A percentile compares a stretch with the other conserved stretches of the same genome.
Conservation (phyloP, 2,329 filamentous ascomycete species). For the Fusarium chaquense region DNA sequence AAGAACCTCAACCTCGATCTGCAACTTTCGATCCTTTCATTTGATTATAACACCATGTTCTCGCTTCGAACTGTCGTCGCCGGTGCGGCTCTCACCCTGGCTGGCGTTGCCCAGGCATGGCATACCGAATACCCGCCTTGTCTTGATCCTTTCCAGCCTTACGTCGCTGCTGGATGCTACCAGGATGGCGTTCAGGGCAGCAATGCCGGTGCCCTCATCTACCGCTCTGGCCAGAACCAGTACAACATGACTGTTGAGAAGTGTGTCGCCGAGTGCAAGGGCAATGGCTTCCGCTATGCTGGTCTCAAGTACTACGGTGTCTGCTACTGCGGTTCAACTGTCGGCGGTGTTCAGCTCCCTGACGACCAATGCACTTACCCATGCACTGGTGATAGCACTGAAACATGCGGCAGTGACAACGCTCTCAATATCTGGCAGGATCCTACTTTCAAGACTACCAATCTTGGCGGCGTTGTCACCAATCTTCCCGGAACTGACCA, state of each 20-base stretch:
- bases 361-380: constrained; percentile 69
- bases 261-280: constrained; percentile 64
- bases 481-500: constrained; percentile 53
- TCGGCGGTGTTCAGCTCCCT: constrained; percentile 64
- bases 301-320: constrained; percentile 64
- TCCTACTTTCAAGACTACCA: constrained; percentile 60
- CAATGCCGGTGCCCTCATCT: constrained; percentile 55
- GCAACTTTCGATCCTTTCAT: constrained; percentile 33
- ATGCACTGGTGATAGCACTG: constrained; percentile 60
- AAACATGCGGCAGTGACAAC: constrained; percentile 62
- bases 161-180: constrained; percentile 63
- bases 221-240: constrained; percentile 55
- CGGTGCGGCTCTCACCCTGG: constrained; percentile 55
- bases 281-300: constrained; percentile 64
- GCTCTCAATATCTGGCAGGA: constrained; percentile 63
- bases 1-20: constrained; percentile 20
- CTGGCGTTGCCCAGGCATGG: constrained; percentile 55
- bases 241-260: constrained; percentile 61
- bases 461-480: constrained; percentile 40
- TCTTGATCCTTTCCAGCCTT: constrained; percentile 59
- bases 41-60: constrained; percentile 34
- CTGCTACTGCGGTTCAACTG: constrained; percentile 66
- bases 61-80: constrained; percentile 50
- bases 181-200: constrained; percentile 51
- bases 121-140: constrained; percentile 61